These are phyloP conservation scores for Pythium myriotylum DNA, from an alignment of 352 stramenopile species.

Conservation along the genomic window DNA sequence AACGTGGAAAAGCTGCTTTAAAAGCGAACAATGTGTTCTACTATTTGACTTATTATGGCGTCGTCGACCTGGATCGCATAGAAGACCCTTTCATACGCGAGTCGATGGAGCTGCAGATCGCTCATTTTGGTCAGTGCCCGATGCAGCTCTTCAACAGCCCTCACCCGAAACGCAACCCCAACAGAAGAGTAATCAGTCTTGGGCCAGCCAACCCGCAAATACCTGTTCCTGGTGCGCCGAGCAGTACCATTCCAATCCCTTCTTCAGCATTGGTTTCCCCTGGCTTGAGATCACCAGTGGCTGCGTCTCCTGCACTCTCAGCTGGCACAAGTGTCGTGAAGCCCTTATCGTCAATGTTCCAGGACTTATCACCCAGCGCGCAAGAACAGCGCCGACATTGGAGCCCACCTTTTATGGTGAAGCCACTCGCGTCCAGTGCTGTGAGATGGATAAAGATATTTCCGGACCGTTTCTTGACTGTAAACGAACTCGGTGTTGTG, in stretches of 20 bases:
- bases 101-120: constrained; percentile 97
- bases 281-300: constrained; percentile 10
- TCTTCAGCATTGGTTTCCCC: constrained; percentile 4
- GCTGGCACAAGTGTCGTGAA: constrained; percentile 21
- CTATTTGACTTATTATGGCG: constrained; percentile 90
- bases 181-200: neutral
- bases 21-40: constrained; percentile 97
- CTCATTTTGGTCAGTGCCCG: constrained; percentile 98
- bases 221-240: constrained; percentile 22
- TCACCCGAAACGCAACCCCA: constrained; percentile 63
- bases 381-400: constrained; percentile 64
- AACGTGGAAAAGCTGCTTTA: constrained; percentile 93
- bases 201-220: constrained; percentile 21
- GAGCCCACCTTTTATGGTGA: constrained; percentile 61
- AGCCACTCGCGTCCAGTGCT: constrained; percentile 55
- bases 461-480: constrained; percentile 70
- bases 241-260: neutral
- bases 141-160: constrained; percentile 91
- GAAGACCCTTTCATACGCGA: constrained; percentile 93
- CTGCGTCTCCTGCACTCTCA: constrained; percentile 1
- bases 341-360: constrained; percentile 66
- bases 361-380: constrained; percentile 48
- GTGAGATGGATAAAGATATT: constrained; percentile 76
- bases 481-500: constrained; percentile 86
- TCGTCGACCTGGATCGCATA: constrained; percentile 97